Evolutionary conservation across 1,139 yeast genomes (phyloP), one percentile per base, ranked within the genome.

Genomic region (Protomyces pachydermus): DNA sequence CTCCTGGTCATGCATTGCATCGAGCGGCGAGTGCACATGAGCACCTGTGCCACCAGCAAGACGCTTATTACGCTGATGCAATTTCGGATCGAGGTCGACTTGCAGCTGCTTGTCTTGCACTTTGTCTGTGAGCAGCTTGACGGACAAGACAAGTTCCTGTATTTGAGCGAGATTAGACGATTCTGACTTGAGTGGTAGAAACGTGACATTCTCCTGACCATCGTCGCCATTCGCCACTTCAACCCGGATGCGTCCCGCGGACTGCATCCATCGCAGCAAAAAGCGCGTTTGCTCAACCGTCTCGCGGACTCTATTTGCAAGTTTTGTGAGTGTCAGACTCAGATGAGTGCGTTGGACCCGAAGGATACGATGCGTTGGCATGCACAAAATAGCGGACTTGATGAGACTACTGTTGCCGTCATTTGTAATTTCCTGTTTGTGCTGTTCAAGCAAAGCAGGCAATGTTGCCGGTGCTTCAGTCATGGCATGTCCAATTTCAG

Each of bases 341-440:
- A 25, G 18, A 34, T 58, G 52, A 8, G 51, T 32, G 5, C 20
- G 28, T n/a, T 28, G 53, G 14, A 58, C 12, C n/a, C 28, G 16
- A 12, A 58, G 34, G 14, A 58, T 52, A 16, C 38, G 42, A 20
- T 58, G 62, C 25, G 53, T 25, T 14, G 62, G 53, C 9, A 25
- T 23, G 39, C 53, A 39, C 9, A 55, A 48, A 25, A 58, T n/a
- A 39, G 35, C 56, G 10, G 62, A 28, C 16, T 28, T 38, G 32
- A 58, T 14, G 25, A 58, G 23, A 6, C 42, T 54, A 5, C 25
- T 42, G 25, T 58, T 58, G 35, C 62, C 62, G 34, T 58, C 55
- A 10, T 18, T 23, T 12, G 14, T 16, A 23, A 58, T 14, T 9
- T 25, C 34, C n/a, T 32, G 14, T 34, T 16, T 18, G 18, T 52